Conservation (phyloP, 768 basidiomycete genomes). For the Agrocybe pediades region DNA sequence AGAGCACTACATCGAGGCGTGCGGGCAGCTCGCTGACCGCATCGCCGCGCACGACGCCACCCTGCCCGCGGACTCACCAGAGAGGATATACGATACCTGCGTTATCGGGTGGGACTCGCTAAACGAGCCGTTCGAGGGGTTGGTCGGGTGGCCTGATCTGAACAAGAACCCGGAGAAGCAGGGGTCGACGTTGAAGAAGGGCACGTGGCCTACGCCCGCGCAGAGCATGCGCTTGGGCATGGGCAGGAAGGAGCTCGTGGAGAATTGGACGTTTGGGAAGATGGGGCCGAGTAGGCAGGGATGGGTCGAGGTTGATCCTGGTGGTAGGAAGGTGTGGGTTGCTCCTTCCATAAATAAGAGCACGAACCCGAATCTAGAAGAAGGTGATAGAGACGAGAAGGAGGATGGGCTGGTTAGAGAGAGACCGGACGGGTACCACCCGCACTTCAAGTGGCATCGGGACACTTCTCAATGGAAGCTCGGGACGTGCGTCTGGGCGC, state of each 20-base stretch:
- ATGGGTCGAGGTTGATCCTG: conserved; percentile 80
- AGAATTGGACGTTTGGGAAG: conserved; percentile 77
- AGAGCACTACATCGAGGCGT: conserved; percentile 72
- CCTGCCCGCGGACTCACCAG: neutral
- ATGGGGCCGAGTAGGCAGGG: conserved; percentile 80
- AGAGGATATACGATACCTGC: conserved; percentile 70
- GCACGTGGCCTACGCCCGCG: conserved; percentile 81
- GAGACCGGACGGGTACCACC: conserved; percentile 57
- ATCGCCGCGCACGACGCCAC: conserved; percentile 61
- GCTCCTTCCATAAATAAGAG: conserved; percentile 24
- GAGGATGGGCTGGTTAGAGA: conserved; percentile 34
- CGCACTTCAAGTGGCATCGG: conserved; percentile 85
- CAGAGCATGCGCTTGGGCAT: conserved; percentile 87
- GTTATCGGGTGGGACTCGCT: conserved; percentile 96
- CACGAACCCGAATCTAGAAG: neutral
- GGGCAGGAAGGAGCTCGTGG: conserved; percentile 81
- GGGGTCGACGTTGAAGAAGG: conserved; percentile 79
- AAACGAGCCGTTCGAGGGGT: conserved; percentile 93
- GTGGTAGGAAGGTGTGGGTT: conserved; percentile 79
- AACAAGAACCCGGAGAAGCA: conserved; percentile 63
- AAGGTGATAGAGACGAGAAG: neutral
- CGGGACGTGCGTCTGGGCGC: conserved; percentile 85
- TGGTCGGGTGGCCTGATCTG: conserved; percentile 69
- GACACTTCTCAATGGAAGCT: conserved; percentile 64
- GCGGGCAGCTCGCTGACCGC: conserved; percentile 73